Conservation (phyloP, 1,139 yeast genomes). For the Debaryomyces robertsiae region DNA sequence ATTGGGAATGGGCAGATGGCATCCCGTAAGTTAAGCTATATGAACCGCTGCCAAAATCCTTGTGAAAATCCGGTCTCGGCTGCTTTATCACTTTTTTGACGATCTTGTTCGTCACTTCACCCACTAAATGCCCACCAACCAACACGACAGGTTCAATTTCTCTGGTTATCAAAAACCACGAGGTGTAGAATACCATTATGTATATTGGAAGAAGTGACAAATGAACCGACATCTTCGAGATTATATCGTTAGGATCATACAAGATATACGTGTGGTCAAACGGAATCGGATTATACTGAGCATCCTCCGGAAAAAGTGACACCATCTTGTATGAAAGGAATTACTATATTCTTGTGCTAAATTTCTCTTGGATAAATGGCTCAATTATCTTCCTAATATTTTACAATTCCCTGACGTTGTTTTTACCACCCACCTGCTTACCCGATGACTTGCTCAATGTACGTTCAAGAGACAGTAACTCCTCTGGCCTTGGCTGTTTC, state of each 20-base stretch:
- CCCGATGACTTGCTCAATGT: no score
- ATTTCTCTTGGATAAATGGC: no score
- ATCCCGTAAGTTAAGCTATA: conserved; percentile 76
- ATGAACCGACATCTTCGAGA: conserved; percentile 67
- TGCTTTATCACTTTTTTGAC: conserved; percentile 66
- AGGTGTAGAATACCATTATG: conserved; percentile 73
- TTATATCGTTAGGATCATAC: conserved; percentile 66
- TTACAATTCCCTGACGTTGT: no score
- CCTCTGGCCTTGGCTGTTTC: no score
- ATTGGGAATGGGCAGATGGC: conserved; percentile 98
- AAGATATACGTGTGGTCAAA: conserved; percentile 76
- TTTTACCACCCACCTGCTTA: no score
- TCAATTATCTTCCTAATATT: no score
- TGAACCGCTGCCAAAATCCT: conserved; percentile 49
- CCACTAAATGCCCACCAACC: conserved; percentile 82
- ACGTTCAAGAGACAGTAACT: no score
- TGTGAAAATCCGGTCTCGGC: conserved; percentile 72
- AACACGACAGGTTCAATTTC: conserved; percentile 84
- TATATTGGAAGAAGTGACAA: conserved; percentile 84
- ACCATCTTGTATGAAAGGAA: neutral
- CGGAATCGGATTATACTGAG: conserved; percentile 40
- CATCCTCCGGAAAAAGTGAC: neutral
- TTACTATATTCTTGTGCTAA: no score
- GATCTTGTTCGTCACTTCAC: conserved; percentile 72
- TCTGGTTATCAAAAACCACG: conserved; percentile 80